phyloP scores from a whole-genome alignment of 805 yeast genomes.

The Spathaspora girioi region DNA sequence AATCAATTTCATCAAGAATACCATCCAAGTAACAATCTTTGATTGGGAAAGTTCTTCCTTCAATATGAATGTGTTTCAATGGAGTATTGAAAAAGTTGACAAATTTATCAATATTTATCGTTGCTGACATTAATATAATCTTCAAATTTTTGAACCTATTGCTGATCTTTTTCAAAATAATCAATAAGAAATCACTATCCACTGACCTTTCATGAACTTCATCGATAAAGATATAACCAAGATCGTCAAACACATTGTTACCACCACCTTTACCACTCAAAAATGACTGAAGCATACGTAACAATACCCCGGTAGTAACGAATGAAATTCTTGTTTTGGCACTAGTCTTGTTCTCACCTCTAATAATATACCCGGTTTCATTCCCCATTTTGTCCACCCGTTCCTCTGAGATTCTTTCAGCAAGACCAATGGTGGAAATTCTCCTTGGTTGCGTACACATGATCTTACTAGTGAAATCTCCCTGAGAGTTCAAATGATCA shows the following conservation, averaged over 20 bases:
- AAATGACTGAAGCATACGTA: conserved; percentile 73
- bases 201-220: conserved; percentile 97
- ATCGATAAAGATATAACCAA: conserved; percentile 78
- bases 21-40: conserved; percentile 70
- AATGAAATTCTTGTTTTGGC: conserved; percentile 70
- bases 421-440: conserved; percentile 91
- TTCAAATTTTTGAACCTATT: conserved; percentile 51
- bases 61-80: conserved; percentile 71
- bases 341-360: conserved; percentile 78
- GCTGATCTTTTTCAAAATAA: conserved; percentile 64
- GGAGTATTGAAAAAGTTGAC: conserved; percentile 55
- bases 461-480: conserved; percentile 55
- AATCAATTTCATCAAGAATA: conserved; percentile 55
- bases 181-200: conserved; percentile 81
- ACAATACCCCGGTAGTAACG: conserved; percentile 88
- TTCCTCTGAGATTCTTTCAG: conserved; percentile 88
- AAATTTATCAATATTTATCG: conserved; percentile 72
- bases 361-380: conserved; percentile 84
- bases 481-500: conserved; percentile 54
- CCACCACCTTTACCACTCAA: conserved; percentile 17
- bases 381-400: conserved; percentile 60
- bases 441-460: conserved; percentile 95
- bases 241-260: conserved; percentile 39
- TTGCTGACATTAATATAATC: conserved; percentile 89
- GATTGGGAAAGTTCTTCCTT: conserved; percentile 93